Base-by-base conservation (phyloP, 108 stramenopile species). In the Cylindrotheca closterium region DNA sequence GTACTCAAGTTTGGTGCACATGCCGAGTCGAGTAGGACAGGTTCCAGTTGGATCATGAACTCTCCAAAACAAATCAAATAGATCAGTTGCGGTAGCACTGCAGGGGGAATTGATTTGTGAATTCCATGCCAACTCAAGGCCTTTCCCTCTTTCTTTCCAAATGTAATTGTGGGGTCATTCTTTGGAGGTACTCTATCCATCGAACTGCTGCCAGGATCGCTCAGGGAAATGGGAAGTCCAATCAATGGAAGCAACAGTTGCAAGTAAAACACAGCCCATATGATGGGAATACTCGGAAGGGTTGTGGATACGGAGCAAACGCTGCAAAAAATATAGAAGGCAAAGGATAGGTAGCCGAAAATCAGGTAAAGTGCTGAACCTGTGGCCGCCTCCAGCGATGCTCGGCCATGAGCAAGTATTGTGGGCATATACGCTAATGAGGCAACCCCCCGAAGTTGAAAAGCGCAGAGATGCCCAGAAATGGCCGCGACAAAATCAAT, bases 141-240 rank as follows among this genome's bases (percentile, higher is more conserved):
- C 33, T 37, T 70, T 30, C 79, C 75, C 70, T 81, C 87, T 55
- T 57, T 81, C 54, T 74, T 70, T 19, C 83, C 79, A 71, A 89
- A 90, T n/a, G 67, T 67, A 5, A 83, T 24, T 17, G 85, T 75
- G 18, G 68, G 29, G 59, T 92, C 93, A 58, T 92, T 92, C 67
- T 95, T 95, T 23, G 81, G 78, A 2, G 93, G 93, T 0, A 91
- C 90, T 27, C 72, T 68, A 26, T 79, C 70, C 93, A 95, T 95
- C 32, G 61, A 82, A 25, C 78, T 55, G n/a, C 37, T 53, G 8
- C 80, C 80, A 18, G 75, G 72, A 37, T 86, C 79, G 19, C 74
- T 77, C 62, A 83, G 65, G 12, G 81, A 73, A 68, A 91, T 78
- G 7, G 89, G 73, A 18, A 92, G 48, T 7, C 87, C 91, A 55